Conservation (phyloP, 225 moss, liverwort and hornwort species). For the Polytrichum formosum region DNA sequence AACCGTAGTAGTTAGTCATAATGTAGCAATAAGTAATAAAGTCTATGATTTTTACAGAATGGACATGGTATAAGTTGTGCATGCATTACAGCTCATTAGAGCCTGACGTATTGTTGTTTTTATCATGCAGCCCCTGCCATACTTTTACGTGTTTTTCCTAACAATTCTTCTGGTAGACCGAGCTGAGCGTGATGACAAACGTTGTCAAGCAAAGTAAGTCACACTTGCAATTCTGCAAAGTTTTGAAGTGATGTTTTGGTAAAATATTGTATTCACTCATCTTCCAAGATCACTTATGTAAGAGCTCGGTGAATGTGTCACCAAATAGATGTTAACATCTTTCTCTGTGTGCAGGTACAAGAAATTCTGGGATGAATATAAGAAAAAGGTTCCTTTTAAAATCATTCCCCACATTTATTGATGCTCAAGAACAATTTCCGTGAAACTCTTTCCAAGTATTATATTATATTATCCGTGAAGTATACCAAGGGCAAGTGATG, state of each 20-base stretch:
- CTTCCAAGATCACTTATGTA: not conserved
- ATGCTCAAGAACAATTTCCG: not conserved
- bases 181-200: conserved; percentile 85
- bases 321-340: not conserved
- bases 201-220: conserved; percentile 87
- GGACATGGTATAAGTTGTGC: too few species aligned
- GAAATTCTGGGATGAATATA: conserved; percentile 91
- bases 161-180: conserved; percentile 88
- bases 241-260: not conserved
- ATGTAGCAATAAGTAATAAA: too few species aligned
- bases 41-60: too few species aligned
- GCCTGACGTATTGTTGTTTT: conserved; percentile 4
- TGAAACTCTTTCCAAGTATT: too few species aligned
- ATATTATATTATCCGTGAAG: too few species aligned
- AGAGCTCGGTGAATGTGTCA: not conserved
- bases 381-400: conserved; percentile 67
- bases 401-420: conserved; percentile 82
- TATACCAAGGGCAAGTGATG: too few species aligned
- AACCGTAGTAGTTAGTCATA: too few species aligned
- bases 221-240: not conserved
- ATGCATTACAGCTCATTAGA: not conserved
- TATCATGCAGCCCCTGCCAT: conserved; percentile 71
- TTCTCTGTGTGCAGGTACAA: conserved; percentile 57
- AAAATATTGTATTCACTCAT: not conserved
- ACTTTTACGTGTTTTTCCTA: conserved; percentile 85